Base-by-base conservation (phyloP, 1,284 basidiomycete species). In the Apiotrichum laibachii region DNA sequence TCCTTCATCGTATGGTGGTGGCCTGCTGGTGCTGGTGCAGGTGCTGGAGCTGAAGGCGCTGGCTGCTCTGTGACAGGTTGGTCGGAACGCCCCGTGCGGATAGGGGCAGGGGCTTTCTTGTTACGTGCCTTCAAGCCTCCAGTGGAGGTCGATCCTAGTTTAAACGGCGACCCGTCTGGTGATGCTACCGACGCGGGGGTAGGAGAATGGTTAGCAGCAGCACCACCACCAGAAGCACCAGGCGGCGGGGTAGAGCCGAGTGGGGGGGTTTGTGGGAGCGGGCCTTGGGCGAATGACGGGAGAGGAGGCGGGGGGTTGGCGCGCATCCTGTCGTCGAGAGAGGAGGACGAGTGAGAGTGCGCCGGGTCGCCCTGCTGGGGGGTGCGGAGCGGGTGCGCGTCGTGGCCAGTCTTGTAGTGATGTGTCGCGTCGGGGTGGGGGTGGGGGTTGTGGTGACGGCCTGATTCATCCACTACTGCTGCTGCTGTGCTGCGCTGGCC, bases 231-330 rank as follows among this genome's bases (percentile, higher is more conserved):
- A 31, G 7, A 31, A 7, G 26, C 26, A 31, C 26, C 26, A 31
- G 26, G 26, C 4, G 26, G 26, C 26, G 26, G 26, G 4, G 26
- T 31, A 7, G 26, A 31, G 26, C 26, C 26, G 26, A 31, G 9
- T 5, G 40, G 21, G 13, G 59, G 59, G 2, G 50, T 45, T 2
- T 54, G 48, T 10, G 59, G 59, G 31, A 60, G 37, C 42, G 59
- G 55, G 16, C 59, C 59, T 44, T 60, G 55, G 22, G 55, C 59
- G 48, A 60, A 53, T 5, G 51, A 42, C n/a, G 59, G 59, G 12
- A 52, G 40, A 19, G 39, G 50, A 13, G 43, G 43, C 15, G 51
- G 40, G 22, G 50, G 51, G 19, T 45, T 45, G n/a, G 40, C 19
- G 16, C 51, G 51, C 48, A 50, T 40, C 31, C 19, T 55, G 47